Evolutionary conservation across 2,329 filamentous ascomycete genomes (phyloP).

Genomic region (Calonectria pseudoturangicola): DNA sequence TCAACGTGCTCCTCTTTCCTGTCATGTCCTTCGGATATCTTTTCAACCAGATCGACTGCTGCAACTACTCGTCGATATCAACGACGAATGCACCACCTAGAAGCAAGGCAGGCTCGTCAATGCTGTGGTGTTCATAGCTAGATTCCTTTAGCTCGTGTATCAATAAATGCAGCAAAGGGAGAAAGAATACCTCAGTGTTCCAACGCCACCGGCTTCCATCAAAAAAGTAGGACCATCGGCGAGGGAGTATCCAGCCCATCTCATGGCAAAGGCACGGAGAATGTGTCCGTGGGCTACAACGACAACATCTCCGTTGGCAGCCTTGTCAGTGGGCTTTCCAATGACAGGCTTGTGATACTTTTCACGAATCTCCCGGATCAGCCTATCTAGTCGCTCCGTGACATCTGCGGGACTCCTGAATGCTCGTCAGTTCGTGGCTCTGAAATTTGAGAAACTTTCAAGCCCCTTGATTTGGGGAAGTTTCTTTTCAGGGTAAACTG

Average conservation of each 20-base stretch:
- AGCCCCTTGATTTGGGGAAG: constrained; percentile 29
- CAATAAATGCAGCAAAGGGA: not conserved
- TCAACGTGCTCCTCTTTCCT: not conserved
- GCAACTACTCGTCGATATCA: constrained; percentile 55
- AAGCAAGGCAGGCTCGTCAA: constrained; percentile 87
- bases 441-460: not conserved
- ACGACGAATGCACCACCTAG: constrained; percentile 83
- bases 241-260: constrained; percentile 86
- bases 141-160: constrained; percentile 36
- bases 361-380: constrained; percentile 84
- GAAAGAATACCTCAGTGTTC: constrained; percentile 79
- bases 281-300: constrained; percentile 95
- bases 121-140: constrained; percentile 86
- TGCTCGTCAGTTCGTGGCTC: constrained; percentile 37
- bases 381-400: constrained; percentile 80
- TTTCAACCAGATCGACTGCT: not conserved
- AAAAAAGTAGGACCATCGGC: constrained; percentile 86
- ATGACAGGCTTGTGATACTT: constrained; percentile 79
- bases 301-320: constrained; percentile 63
- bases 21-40: not conserved
- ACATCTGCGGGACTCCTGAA: constrained; percentile 82
- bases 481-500: constrained; percentile 59
- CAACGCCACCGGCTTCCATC: constrained; percentile 91
- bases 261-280: constrained; percentile 88
- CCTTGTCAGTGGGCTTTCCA: constrained; percentile 67